Base-by-base conservation (phyloP, 2,329 filamentous ascomycete species). In the Sporothrix curviconia region DNA sequence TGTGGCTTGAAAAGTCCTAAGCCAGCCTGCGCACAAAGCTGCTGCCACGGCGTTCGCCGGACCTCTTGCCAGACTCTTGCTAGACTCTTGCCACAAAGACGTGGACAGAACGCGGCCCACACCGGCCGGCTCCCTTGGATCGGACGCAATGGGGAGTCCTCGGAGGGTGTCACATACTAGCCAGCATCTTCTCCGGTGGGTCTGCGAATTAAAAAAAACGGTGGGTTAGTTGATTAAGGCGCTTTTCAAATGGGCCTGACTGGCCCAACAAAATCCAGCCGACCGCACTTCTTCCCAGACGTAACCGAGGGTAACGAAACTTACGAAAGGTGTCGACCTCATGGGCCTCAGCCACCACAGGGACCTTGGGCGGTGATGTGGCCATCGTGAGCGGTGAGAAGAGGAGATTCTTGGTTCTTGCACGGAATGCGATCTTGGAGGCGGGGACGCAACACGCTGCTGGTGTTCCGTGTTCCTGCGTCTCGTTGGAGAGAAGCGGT, bases 311-410 rank as follows among this genome's bases (percentile, higher is more conserved):
- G 14, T 53, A 50, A 24, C 17, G 25, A 32, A 43, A 64, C 82
- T 78, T 74, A 86, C 83, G 81, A 68, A 77, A 90, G 19, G 87
- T 91, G 72, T 89, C 85, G 65, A 90, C 86, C 68, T 85, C 74
- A 72, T 90, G 87, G 67, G 87, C 86, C 78, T 91, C 88, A 61
- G 79, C 78, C 66, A 91, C 87, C 66, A 88, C 85, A 49, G 79
- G 81, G 64, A 66, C 68, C 70, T 76, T 79, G 67, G 71, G 53
- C 37, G 59, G 47, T 22, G 64, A 58, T 72, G 71, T 62, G 67
- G 69, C 74, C 79, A 82, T 81, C 60, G 61, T 63, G 63, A 59
- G 22, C 6, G 32, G 17, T 28, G 25, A 43, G 61, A 59, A 37
- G n/a, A n/a, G n/a, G n/a, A 30, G 49, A 19, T n/a, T n/a, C n/a